Evolutionary conservation across 2,329 filamentous ascomycete genomes (phyloP).

Genomic region (Cadophora malorum): DNA sequence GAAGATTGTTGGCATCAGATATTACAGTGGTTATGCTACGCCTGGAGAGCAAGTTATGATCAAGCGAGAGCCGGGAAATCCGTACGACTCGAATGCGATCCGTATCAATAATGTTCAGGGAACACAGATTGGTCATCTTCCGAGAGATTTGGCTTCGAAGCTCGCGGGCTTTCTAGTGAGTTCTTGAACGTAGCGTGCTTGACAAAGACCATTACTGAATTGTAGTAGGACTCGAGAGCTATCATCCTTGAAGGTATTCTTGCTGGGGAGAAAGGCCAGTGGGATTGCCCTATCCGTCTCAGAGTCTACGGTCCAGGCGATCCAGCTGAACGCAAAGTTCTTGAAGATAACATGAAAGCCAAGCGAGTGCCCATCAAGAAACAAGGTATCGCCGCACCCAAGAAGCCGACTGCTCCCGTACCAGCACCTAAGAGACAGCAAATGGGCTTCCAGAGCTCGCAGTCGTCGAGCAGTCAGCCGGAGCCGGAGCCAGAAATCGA

Average conservation of each 20-base stretch:
- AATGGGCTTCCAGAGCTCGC: conserved; percentile 37
- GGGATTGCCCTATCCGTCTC: conserved; percentile 75
- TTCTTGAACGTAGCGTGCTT: conserved; percentile 29
- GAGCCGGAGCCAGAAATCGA: conserved; percentile 32
- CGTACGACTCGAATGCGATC: conserved; percentile 78
- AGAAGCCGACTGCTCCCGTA: conserved; percentile 47
- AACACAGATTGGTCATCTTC: conserved; percentile 80
- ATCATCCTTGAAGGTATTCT: conserved; percentile 74
- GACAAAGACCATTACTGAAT: conserved; percentile 19
- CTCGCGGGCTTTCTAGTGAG: conserved; percentile 74
- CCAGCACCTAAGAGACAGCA: conserved; percentile 51
- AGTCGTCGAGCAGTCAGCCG: conserved; percentile 30
- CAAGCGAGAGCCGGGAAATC: conserved; percentile 70
- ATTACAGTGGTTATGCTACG: conserved; percentile 68
- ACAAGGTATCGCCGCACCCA: conserved; percentile 46
- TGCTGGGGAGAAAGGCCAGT: conserved; percentile 68
- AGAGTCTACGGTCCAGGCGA: conserved; percentile 73
- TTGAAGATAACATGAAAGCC: conserved; percentile 67
- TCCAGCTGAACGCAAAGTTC: conserved; percentile 53
- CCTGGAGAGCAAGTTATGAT: conserved; percentile 68
- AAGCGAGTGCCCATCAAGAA: conserved; percentile 63
- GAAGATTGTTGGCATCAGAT: conserved; percentile 60
- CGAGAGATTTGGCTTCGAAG: conserved; percentile 69
- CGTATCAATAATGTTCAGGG: conserved; percentile 78
- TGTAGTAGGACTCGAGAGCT: conserved; percentile 57